Conservation (phyloP, 352 stramenopile genomes). For the Pythium utonaiense region DNA sequence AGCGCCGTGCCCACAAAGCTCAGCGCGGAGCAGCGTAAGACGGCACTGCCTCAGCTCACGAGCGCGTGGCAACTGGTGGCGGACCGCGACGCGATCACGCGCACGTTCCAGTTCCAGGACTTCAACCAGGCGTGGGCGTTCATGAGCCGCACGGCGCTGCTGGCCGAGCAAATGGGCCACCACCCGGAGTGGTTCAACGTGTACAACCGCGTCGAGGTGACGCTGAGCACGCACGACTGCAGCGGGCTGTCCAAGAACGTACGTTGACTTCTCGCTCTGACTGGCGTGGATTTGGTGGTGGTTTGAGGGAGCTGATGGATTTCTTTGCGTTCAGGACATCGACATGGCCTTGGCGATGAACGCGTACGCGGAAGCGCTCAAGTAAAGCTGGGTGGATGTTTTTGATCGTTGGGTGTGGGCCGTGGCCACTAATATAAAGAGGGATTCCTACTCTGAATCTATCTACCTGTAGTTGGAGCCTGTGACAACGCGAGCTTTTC, state of each 20-base stretch:
- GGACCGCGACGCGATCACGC: conserved; percentile 76
- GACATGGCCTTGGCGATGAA: conserved; percentile 75
- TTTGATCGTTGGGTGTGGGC: not conserved
- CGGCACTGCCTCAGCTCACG: conserved; percentile 40
- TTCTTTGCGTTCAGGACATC: conserved; percentile 35
- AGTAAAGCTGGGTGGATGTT: conserved; percentile 5
- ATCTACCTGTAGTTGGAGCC: conserved; percentile 51
- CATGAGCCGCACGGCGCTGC: conserved; percentile 67
- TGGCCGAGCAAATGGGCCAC: conserved; percentile 92
- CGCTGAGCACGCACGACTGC: conserved; percentile 95
- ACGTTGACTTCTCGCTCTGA: too few species aligned
- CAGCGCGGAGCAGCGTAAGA: conserved; percentile 38
- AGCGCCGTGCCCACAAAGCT: conserved; percentile 42
- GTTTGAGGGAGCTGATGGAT: not conserved
- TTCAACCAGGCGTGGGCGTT: conserved; percentile 83
- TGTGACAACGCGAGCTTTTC: conserved; percentile 48
- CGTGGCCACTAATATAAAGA: not conserved
- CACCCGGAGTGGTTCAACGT: conserved; percentile 99
- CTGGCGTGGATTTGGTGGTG: too few species aligned
- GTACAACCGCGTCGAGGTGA: conserved; percentile 97
- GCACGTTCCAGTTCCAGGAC: conserved; percentile 81
- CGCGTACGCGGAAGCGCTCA: conserved; percentile 42
- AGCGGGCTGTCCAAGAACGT: conserved; percentile 91
- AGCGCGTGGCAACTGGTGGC: conserved; percentile 48
- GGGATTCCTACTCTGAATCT: too few species aligned